phyloP scores from a whole-genome alignment of 768 basidiomycete genomes.

The Collybia mongolica region DNA sequence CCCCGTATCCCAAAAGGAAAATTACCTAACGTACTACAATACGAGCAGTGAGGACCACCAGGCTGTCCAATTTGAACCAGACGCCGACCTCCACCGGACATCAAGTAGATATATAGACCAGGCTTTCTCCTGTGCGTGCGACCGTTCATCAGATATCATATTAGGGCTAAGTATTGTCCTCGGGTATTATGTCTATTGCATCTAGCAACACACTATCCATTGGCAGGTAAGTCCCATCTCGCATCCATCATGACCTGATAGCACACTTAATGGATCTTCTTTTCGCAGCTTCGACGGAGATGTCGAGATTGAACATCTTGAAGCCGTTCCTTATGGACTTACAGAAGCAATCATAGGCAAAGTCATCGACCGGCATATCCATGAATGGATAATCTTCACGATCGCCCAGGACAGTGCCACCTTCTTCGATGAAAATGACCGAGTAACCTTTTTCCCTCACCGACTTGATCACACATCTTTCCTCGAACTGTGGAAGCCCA shows the following conservation, averaged over 20 bases:
- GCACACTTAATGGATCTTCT: too few relatives aligned
- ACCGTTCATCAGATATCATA: not conserved
- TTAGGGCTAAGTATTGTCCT: not conserved
- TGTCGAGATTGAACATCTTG: not conserved
- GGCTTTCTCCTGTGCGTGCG: not conserved
- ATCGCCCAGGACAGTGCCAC: not conserved
- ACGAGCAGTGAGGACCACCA: too few relatives aligned
- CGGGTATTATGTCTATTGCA: conserved; percentile 6
- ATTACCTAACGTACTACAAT: too few relatives aligned
- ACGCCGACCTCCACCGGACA: too few relatives aligned
- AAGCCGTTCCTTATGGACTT: not conserved
- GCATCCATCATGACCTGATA: not conserved
- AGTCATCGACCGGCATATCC: conserved; percentile 1
- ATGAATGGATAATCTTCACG: conserved; percentile 2
- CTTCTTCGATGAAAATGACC: not conserved
- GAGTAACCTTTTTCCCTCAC: not conserved
- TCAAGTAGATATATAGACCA: not conserved
- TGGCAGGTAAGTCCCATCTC: not conserved
- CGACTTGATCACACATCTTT: not conserved
- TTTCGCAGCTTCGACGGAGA: too few relatives aligned
- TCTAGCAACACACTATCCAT: conserved; percentile 11
- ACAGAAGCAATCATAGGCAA: not conserved
- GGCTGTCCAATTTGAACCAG: too few relatives aligned
- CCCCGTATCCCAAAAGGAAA: too few relatives aligned
- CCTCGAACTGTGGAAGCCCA: conserved; percentile 6